Percentiles rank a stretch among this genome's conserved stretches.
These are phyloP conservation scores for Martensiomyces pterosporus DNA, from an alignment of 192 early-diverging fungal species.

Conservation along the genomic window DNA sequence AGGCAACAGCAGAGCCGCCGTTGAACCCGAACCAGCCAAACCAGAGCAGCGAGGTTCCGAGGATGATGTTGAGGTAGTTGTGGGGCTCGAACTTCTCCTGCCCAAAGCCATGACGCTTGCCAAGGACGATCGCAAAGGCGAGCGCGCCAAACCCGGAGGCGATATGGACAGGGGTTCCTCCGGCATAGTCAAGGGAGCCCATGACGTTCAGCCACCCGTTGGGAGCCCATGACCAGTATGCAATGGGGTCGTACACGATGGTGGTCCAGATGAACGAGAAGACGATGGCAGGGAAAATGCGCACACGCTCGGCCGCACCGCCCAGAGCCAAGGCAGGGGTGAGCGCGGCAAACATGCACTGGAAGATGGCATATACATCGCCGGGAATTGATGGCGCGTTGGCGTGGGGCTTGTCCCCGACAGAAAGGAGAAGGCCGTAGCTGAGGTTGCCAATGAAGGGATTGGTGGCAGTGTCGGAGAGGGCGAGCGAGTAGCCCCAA, in stretches of 20 bases:
- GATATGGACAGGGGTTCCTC: conserved; percentile 95
- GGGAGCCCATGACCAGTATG: conserved; percentile 89
- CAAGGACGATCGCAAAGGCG: conserved; percentile 83
- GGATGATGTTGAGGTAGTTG: conserved; percentile 87
- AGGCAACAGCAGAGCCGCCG: conserved; percentile 76
- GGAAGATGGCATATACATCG: conserved; percentile 75
- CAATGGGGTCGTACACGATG: conserved; percentile 88
- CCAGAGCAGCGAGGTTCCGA: conserved; percentile 87
- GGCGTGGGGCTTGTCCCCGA: conserved; percentile 52
- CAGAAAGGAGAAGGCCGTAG: conserved; percentile 65
- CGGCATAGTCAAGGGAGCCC: conserved; percentile 90
- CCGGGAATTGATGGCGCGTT: conserved; percentile 66
- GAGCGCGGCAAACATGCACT: conserved; percentile 91
- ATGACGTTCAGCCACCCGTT: conserved; percentile 82
- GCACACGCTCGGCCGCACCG: conserved; percentile 83
- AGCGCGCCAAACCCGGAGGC: conserved; percentile 84
- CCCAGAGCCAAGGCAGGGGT: conserved; percentile 90
- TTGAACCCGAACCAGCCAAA: conserved; percentile 98
- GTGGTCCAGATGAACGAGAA: conserved; percentile 94
- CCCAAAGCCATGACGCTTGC: conserved; percentile 73
- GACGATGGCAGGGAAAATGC: conserved; percentile 78
- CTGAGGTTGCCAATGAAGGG: conserved; percentile 78
- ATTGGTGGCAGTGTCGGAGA: conserved; percentile 65
- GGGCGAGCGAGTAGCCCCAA: conserved; percentile 85
- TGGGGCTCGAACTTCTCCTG: conserved; percentile 75